Evolutionary conservation across 768 basidiomycete species (phyloP).

Genomic region (Phlebiopsis flavidoalba): DNA sequence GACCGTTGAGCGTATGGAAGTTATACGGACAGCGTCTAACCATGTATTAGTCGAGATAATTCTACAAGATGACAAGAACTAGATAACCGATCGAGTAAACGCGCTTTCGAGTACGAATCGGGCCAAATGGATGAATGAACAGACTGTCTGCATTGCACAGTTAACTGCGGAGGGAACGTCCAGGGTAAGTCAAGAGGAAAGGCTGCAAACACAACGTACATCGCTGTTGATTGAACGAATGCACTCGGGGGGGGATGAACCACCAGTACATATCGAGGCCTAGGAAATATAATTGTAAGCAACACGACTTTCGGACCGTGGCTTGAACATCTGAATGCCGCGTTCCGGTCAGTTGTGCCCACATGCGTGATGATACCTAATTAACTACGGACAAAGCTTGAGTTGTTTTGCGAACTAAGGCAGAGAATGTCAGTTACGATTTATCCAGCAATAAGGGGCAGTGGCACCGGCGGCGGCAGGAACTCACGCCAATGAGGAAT

Average conservation of each 20-base stretch:
- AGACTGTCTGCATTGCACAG: constrained; percentile 68
- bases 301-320: constrained; percentile 80
- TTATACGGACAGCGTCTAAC: constrained; percentile 77
- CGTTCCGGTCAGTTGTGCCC: background rate
- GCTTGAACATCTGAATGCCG: constrained; percentile 87
- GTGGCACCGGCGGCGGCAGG: background rate
- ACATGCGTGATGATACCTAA: background rate
- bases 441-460: constrained; percentile 1
- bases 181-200: background rate
- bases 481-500: constrained; percentile 82
- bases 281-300: constrained; percentile 77
- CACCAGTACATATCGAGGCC: constrained; percentile 74
- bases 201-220: constrained; percentile 33
- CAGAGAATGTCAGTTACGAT: background rate
- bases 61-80: constrained; percentile 92
- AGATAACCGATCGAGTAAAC: constrained; percentile 3
- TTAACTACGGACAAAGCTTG: constrained; percentile 57
- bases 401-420: constrained; percentile 71
- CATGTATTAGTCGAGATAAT: constrained; percentile 89
- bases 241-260: constrained; percentile 88
- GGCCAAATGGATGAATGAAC: constrained; percentile 17
- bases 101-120: background rate
- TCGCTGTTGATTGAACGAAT: constrained; percentile 68
- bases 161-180: constrained; percentile 37
- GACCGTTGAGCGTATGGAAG: constrained; percentile 86